phyloP scores from a whole-genome alignment of 148 eudicot species.

The Polygonum maritimum region DNA sequence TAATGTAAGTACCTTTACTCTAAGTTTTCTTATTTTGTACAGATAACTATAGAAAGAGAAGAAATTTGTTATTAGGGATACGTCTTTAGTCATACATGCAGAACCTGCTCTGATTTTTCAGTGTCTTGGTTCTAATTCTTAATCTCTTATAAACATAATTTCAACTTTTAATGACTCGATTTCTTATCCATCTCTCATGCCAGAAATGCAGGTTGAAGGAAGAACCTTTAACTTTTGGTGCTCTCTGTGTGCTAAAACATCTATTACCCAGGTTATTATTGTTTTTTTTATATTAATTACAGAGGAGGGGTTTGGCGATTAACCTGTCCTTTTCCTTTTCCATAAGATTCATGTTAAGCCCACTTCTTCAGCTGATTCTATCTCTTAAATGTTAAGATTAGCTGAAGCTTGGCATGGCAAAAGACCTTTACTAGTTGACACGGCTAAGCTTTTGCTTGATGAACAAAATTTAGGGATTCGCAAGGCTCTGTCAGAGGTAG shows the following conservation, averaged over 20 bases:
- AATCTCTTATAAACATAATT: background rate
- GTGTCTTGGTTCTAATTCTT: background rate
- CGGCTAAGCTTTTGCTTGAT: conserved; percentile 66
- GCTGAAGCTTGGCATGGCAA: conserved; percentile 87
- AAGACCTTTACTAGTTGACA: conserved; percentile 72
- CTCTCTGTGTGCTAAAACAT: conserved; percentile 90
- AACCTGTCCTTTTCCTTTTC: background rate
- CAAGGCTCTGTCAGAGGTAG: conserved; percentile 95
- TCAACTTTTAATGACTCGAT: background rate
- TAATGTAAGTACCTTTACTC: conserved; percentile 51
- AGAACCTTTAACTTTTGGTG: conserved; percentile 82
- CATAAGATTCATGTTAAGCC: background rate
- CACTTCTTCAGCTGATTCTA: conserved; percentile 14
- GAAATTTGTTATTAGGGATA: background rate
- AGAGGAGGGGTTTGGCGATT: background rate
- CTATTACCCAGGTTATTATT: conserved; percentile 76
- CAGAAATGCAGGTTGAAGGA: conserved; percentile 98
- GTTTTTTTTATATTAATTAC: background rate
- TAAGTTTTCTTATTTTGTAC: background rate
- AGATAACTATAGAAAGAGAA: background rate
- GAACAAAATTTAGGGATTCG: conserved; percentile 70
- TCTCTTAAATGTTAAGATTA: conserved; percentile 42
- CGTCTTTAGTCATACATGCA: background rate
- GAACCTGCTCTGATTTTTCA: background rate
- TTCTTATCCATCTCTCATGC: conserved; percentile 14